Base-by-base conservation (phyloP, 805 yeast species). In the Kodamaea kaohsiungensis region DNA sequence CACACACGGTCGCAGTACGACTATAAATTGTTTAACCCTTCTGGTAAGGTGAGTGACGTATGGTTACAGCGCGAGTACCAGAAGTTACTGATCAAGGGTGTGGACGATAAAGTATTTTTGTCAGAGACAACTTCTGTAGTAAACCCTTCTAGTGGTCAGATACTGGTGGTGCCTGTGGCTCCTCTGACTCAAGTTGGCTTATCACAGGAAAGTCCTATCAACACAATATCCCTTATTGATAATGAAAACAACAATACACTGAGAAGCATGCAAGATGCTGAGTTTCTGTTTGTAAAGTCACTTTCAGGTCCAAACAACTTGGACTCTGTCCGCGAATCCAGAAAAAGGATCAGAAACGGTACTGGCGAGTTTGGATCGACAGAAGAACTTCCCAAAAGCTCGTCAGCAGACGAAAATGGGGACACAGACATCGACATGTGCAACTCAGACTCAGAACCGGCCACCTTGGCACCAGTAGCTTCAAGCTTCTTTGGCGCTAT, bases 31-130 rank as follows among this genome's bases (percentile, higher is more conserved):
- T 54, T 51, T 19, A 69, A 73, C 49, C 71, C 77, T 13, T 49
- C 54, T 40, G 70, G 68, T 38, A 71, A 67, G 52, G 59, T 75
- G 48, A 58, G 69, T 15, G 76, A 70, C 42, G 53, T 58, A 16
- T 71, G 76, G 72, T 60, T 68, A 42, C 68, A 67, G 25, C 64
- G 60, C 22, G 65, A 66, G 46, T 69, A 64, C 54, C 65, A 67
- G 48, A 63, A 62, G 49, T 59, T 69, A 33, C 63, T 69, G 33
- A 53, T 67, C 47, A 48, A 39, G 51, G 46, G 61, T 43, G 46
- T 55, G 15, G 43, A 47, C 8, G 49, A 47, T 19, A 15, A 37
- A 13, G 48, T 19, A 25, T 16, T 27, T n/a, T 2, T 27, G 25
- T 16, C 19, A 5, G 48, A 46, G 38, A 18, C 22, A 4, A 27